Conservation (phyloP, 345 rosid genomes). For the Carallia brachiata region DNA sequence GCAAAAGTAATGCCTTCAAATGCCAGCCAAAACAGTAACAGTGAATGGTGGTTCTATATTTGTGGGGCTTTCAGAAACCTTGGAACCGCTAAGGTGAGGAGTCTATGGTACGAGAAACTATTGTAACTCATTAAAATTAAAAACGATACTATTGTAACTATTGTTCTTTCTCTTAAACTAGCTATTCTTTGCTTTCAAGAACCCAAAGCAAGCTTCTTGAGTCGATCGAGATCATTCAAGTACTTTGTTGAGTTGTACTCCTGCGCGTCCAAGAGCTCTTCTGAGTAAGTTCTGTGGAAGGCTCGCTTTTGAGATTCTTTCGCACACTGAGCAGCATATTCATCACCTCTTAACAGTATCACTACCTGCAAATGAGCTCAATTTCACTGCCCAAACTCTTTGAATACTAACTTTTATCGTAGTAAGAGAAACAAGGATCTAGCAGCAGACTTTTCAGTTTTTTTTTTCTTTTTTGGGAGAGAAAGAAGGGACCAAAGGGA, state of each 20-base stretch:
- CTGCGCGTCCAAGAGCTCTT: slow-evolving; percentile 57
- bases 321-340: slow-evolving; percentile 25
- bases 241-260: slow-evolving; percentile 79
- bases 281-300: slow-evolving; percentile 64
- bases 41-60: neutral
- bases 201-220: slow-evolving; percentile 61
- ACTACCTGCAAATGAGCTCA: slow-evolving; percentile 49
- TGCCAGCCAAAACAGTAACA: slow-evolving; percentile 20
- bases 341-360: slow-evolving; percentile 62
- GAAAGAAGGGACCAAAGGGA: neutral
- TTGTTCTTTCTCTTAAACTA: neutral
- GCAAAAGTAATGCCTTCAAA: neutral
- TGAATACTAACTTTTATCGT: neutral
- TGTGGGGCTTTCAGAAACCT: slow-evolving; percentile 8
- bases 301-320: slow-evolving; percentile 29
- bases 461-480: neutral
- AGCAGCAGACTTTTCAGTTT: neutral
- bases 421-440: neutral
- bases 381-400: neutral
- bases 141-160: too few species aligned
- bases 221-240: slow-evolving; percentile 50
- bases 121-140: too few species aligned
- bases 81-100: slow-evolving; percentile 1
- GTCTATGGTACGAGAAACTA: too few species aligned
- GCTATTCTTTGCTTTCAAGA: slow-evolving; percentile 27